Base-by-base conservation (phyloP, 2,329 filamentous ascomycete species). In the Diplodia corticola region DNA sequence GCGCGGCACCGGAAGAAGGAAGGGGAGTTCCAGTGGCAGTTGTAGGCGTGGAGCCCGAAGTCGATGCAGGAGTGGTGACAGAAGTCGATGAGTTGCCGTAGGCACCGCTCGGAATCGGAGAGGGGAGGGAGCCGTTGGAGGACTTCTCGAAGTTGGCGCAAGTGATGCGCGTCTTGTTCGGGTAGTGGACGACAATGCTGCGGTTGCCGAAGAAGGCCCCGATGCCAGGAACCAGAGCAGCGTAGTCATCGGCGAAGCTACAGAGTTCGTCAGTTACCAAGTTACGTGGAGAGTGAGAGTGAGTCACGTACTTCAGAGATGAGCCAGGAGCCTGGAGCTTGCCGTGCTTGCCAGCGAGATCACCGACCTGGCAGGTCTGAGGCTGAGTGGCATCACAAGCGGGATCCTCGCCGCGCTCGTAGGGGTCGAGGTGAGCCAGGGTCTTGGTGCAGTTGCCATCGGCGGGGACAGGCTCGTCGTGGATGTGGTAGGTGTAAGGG, bases 121-220 rank as follows among this genome's bases (percentile, higher is more conserved):
- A 12, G 17, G 40, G 22, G 13, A 44, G 37, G 22, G 44, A 54
- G 26, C 57, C 57, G 20, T 17, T n/a, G n/a, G 20, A 54, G 30
- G 53, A 10, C 30, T 72, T 26, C 46, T 70, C 75, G 73, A 87
- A 86, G 75, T 86, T 86, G 67, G 82, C 85, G 77, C 86, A 88
- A 33, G 82, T 81, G 70, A 87, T 78, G 68, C 83, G 81, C 7
- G 81, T 84, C 69, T 80, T 81, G 75, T 87, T 84, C 60, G 79
- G 74, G 54, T 76, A 77, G 70, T 87, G 85, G 48, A 88, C 73
- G 49, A 87, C 85, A 65, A 87, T 73, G 54, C 82, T 84, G 50
- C 81, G 78, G 71, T 84, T 81, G 57, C 84, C 84, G 66, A 87
- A 80, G 75, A 81, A 87, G 30, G 83, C 76, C n/a, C 72, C 72